These are phyloP conservation scores for Nicotiana otophora DNA, from an alignment of 257 asterid genomes.

Conservation along the genomic window DNA sequence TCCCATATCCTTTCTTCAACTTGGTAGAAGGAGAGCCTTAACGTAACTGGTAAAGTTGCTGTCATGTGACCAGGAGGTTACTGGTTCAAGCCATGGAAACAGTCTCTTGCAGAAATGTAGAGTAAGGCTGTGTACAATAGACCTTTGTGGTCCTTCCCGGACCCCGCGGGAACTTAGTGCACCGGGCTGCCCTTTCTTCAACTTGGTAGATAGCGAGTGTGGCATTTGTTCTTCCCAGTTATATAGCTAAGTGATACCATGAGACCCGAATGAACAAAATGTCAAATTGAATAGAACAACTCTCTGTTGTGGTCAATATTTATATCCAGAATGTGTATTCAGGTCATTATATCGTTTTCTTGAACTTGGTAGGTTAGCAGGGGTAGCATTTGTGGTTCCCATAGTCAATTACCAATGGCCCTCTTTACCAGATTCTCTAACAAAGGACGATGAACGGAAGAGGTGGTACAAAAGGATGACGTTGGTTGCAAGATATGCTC, in stretches of 20 bases:
- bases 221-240: background rate
- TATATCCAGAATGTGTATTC: background rate
- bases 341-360: background rate
- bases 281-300: background rate
- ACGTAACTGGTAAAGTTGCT: no score
- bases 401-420: conserved; percentile 81
- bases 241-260: background rate
- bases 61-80: no score
- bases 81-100: no score
- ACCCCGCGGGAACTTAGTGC: no score
- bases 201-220: no score
- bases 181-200: no score
- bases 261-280: background rate
- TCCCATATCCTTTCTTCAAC: no score
- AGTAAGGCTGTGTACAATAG: no score
- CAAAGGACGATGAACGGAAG: conserved; percentile 60
- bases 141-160: no score
- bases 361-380: conserved; percentile 57
- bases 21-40: no score
- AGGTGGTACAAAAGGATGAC: conserved; percentile 52
- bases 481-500: conserved; percentile 45
- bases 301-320: background rate
- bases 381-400: conserved; percentile 73
- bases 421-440: conserved; percentile 48
- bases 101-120: no score